Percentiles rank a stretch among this genome's conserved stretches.
Evolutionary conservation across 225 moss, liverwort and hornwort species (phyloP).

Genomic region (Physcomitrium patens): DNA sequence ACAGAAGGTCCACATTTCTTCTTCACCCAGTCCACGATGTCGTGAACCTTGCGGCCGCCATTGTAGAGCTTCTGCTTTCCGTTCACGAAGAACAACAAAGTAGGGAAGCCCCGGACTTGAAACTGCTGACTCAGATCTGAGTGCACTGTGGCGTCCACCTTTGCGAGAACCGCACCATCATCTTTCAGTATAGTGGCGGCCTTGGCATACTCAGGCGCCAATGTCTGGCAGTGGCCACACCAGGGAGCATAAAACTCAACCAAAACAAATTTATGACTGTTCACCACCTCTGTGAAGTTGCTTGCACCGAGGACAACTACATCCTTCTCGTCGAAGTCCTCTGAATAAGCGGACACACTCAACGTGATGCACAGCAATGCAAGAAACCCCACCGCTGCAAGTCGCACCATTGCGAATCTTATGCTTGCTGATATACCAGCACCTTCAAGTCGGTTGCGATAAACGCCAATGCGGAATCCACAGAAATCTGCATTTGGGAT

Average conservation of each 20-base stretch:
- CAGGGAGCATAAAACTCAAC: conserved; percentile 63
- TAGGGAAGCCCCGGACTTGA: conserved; percentile 63
- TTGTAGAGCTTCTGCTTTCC: conserved; percentile 60
- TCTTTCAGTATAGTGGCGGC: conserved; percentile 47
- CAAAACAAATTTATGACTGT: conserved; percentile 42
- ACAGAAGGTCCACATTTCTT: conserved; percentile 69
- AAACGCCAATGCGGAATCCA: no score
- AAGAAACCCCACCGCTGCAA: conserved; percentile 28
- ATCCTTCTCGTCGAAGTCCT: conserved; percentile 50
- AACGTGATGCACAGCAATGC: conserved; percentile 20
- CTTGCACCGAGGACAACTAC: conserved; percentile 51
- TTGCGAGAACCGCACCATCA: conserved; percentile 43
- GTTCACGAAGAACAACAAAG: conserved; percentile 70
- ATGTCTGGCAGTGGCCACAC: conserved; percentile 59
- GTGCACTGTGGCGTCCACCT: conserved; percentile 73
- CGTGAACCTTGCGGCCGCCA: conserved; percentile 62
- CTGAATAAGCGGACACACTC: conserved; percentile 17
- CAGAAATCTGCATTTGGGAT: no score
- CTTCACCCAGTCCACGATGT: conserved; percentile 74
- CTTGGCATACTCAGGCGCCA: conserved; percentile 56
- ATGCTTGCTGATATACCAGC: no score
- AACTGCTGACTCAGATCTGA: conserved; percentile 53
- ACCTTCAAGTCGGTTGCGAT: no score
- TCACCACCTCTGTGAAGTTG: conserved; percentile 53
- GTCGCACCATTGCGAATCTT: conserved; percentile 14